Conservation (phyloP, 2,329 filamentous ascomycete genomes). For the Grosmannia clavigera region DNA sequence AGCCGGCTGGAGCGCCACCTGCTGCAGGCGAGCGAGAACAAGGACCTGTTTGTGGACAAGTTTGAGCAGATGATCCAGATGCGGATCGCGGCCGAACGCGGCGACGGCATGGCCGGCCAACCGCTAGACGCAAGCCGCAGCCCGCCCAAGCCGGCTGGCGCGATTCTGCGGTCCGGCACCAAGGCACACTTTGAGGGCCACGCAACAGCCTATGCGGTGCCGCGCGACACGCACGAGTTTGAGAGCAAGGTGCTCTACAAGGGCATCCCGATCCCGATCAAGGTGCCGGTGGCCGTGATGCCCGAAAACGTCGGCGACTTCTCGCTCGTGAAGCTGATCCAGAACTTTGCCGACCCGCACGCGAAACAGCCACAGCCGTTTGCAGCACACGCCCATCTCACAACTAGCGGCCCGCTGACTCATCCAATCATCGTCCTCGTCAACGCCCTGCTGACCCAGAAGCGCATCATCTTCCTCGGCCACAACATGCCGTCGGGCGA, state of each 20-base stretch:
- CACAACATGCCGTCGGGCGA: slow-evolving; percentile 92
- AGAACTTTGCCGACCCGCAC: slow-evolving; percentile 80
- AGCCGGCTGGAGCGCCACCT: slow-evolving; percentile 76
- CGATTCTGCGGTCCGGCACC: slow-evolving; percentile 46
- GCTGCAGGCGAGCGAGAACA: slow-evolving; percentile 80
- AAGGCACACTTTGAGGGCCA: slow-evolving; percentile 51
- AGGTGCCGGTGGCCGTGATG: slow-evolving; percentile 85
- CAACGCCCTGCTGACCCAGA: slow-evolving; percentile 91
- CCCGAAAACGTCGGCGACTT: slow-evolving; percentile 97
- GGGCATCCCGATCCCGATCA: slow-evolving; percentile 91
- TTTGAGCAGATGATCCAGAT: slow-evolving; percentile 90
- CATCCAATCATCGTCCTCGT: slow-evolving; percentile 92
- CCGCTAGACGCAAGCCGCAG: slow-evolving; percentile 35
- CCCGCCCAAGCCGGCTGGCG: slow-evolving; percentile 32
- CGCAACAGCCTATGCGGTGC: slow-evolving; percentile 55
- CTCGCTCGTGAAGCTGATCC: slow-evolving; percentile 91
- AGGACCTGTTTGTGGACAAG: slow-evolving; percentile 94
- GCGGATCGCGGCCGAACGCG: slow-evolving; percentile 53
- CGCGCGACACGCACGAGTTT: slow-evolving; percentile 93
- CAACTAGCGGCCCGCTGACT: slow-evolving; percentile 77
- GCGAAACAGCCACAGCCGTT: slow-evolving; percentile 76
- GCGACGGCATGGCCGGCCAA: slow-evolving; percentile 24
- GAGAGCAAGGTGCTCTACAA: slow-evolving; percentile 94
- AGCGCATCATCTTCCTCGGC: slow-evolving; percentile 89
- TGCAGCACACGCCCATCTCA: slow-evolving; percentile 77